A percentile compares a stretch with the other conserved stretches of the same genome.
Evolutionary conservation across 2,329 filamentous ascomycete species (phyloP).

Genomic region (Hypocrella siamensis): DNA sequence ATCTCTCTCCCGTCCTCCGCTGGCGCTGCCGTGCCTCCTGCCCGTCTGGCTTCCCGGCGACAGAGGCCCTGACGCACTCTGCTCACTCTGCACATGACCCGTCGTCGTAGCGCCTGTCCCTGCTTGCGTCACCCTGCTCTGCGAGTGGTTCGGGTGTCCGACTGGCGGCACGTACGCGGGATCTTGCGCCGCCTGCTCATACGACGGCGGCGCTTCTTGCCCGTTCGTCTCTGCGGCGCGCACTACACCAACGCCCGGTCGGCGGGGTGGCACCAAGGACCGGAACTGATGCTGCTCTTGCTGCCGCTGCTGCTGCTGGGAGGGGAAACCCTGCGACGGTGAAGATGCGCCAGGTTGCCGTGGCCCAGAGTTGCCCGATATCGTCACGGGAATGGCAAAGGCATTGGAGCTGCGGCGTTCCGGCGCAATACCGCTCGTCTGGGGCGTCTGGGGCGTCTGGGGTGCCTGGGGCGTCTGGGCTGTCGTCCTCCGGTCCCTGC

Average conservation of each 20-base stretch:
- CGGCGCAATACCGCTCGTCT: constrained; percentile 2
- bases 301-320: not conserved
- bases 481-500: too few relatives aligned
- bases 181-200: constrained; percentile 39
- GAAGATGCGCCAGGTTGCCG: constrained; percentile 1
- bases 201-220: constrained; percentile 40
- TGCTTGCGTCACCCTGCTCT: constrained; percentile 15
- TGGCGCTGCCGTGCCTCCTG: constrained; percentile 5
- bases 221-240: constrained; percentile 21
- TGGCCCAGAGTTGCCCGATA: not conserved
- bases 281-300: constrained; percentile 22
- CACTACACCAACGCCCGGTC: constrained; percentile 19
- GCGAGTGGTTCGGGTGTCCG: constrained; percentile 33
- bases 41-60: constrained; percentile 1
- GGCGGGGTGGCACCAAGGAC: constrained; percentile 21
- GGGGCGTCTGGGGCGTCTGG: too few relatives aligned
- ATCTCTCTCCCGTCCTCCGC: constrained; percentile 15
- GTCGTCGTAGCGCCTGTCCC: constrained; percentile 3
- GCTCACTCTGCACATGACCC: constrained; percentile 1
- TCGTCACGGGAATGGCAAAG: constrained; percentile 2
- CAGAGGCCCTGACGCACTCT: not conserved
- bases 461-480: too few relatives aligned
- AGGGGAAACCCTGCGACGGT: too few relatives aligned
- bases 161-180: constrained; percentile 34
- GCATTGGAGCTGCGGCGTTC: constrained; percentile 12